Conservation (phyloP, 2,329 filamentous ascomycete species). For the Sporothrix euskadiensis region DNA sequence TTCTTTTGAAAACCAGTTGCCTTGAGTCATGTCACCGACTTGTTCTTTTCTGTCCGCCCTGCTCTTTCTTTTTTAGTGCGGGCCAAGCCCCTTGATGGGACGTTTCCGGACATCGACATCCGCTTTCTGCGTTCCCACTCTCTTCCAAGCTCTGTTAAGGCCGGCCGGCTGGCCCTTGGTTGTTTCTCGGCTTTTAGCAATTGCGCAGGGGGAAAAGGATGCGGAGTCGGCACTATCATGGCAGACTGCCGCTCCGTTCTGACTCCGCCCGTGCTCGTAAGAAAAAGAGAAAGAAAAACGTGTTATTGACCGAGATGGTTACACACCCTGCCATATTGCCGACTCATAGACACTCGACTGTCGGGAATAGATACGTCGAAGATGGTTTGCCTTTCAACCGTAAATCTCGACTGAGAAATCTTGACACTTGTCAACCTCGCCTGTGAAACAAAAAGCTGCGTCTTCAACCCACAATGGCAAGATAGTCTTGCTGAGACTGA, state of each 20-base stretch:
- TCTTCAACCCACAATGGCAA: not conserved
- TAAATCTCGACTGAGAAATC: not conserved
- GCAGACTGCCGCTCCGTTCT: not conserved
- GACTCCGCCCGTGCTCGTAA: not conserved
- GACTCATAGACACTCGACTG: not conserved
- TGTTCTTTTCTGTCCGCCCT: not conserved
- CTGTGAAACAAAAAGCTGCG: not conserved
- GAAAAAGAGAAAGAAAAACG: not conserved
- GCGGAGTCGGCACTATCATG: not conserved
- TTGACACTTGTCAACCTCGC: not conserved
- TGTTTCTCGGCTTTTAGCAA: not conserved
- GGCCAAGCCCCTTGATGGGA: not conserved
- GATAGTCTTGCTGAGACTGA: not conserved
- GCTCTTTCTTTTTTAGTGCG: not conserved
- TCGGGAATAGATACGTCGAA: too few species aligned
- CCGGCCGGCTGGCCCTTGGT: constrained; percentile 3
- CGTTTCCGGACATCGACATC: constrained; percentile 6
- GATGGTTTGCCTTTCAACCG: too few species aligned
- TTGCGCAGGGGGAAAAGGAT: not conserved
- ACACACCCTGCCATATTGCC: not conserved
- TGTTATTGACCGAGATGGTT: not conserved
- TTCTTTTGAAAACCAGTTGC: not conserved
- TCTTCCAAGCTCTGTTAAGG: not conserved
- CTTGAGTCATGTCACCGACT: not conserved
- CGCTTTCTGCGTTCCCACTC: not conserved